These are phyloP conservation scores for Mallotus nudiflorus DNA, from an alignment of 345 rosid species.

Conservation along the genomic window DNA sequence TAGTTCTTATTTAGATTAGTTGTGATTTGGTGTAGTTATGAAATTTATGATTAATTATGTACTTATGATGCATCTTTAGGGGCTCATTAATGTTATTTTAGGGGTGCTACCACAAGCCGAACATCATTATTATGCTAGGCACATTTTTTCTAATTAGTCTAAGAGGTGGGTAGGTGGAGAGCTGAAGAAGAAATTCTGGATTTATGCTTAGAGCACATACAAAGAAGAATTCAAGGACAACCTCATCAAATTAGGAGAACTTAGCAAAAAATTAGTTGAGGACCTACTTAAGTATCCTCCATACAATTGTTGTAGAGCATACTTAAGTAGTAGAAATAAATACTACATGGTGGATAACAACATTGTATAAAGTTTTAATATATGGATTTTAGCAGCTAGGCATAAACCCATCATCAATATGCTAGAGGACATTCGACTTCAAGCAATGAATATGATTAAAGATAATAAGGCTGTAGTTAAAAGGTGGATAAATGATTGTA, in stretches of 20 bases:
- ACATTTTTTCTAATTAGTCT: neutral
- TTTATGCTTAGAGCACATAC: neutral
- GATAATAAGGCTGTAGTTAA: too few relatives aligned
- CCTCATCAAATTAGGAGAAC: neutral
- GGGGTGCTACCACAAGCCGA: neutral
- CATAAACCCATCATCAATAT: too few relatives aligned
- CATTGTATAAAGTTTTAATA: neutral
- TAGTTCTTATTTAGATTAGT: too few relatives aligned
- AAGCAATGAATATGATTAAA: too few relatives aligned
- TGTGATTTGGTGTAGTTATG: too few relatives aligned
- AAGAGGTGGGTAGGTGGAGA: neutral
- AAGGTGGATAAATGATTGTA: too few relatives aligned
- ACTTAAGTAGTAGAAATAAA: neutral
- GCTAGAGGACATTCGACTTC: too few relatives aligned
- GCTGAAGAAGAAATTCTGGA: neutral
- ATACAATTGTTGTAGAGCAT: neutral
- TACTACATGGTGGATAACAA: neutral
- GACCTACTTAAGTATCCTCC: neutral
- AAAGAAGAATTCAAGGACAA: neutral
- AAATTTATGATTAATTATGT: too few relatives aligned
- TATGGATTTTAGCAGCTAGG: too few relatives aligned
- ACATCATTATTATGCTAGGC: neutral
- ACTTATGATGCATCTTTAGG: neutral
- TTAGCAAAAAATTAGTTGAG: neutral
- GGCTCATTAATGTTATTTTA: neutral